Evolutionary conservation across 495 filamentous ascomycete genomes (phyloP).

Genomic region (Hamigera avellanea): DNA sequence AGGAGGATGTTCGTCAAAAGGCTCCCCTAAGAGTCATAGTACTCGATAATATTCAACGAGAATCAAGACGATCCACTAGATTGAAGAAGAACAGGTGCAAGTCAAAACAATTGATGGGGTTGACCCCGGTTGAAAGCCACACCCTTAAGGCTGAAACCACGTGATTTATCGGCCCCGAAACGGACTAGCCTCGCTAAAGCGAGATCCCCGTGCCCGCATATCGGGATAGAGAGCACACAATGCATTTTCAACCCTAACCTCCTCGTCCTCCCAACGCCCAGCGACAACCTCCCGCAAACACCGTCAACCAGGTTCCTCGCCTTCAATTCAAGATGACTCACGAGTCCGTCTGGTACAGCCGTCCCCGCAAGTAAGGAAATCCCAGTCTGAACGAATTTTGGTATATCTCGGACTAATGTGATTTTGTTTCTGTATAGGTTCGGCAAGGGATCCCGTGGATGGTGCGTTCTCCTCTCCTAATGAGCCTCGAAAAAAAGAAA

Average conservation of each 20-base stretch:
- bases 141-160: not conserved
- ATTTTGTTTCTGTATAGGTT: conserved; percentile 19
- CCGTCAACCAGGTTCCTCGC: conserved; percentile 27
- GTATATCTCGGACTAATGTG: conserved; percentile 5
- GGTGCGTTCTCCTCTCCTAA: conserved; percentile 43
- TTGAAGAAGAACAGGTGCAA: too few relatives aligned
- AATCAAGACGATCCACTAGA: too few relatives aligned
- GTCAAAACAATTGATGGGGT: too few relatives aligned
- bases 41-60: too few relatives aligned
- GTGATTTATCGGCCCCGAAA: not conserved
- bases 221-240: conserved; percentile 28
- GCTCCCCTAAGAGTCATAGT: too few relatives aligned
- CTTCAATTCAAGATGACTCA: conserved; percentile 72
- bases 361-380: conserved; percentile 67
- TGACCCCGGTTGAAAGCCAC: too few relatives aligned
- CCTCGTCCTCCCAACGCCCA: conserved; percentile 26
- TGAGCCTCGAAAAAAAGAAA: conserved; percentile 3
- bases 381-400: conserved; percentile 1
- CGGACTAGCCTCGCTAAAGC: conserved; percentile 2
- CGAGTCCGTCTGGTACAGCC: conserved; percentile 99
- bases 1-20: too few relatives aligned
- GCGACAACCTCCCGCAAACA: conserved; percentile 29
- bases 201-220: not conserved
- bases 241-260: conserved; percentile 27
- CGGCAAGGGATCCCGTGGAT: conserved; percentile 86